Evolutionary conservation across 2,329 filamentous ascomycete species (phyloP), one percentile per base, ranked within the genome.

Genomic region (Colletotrichum somersetense): DNA sequence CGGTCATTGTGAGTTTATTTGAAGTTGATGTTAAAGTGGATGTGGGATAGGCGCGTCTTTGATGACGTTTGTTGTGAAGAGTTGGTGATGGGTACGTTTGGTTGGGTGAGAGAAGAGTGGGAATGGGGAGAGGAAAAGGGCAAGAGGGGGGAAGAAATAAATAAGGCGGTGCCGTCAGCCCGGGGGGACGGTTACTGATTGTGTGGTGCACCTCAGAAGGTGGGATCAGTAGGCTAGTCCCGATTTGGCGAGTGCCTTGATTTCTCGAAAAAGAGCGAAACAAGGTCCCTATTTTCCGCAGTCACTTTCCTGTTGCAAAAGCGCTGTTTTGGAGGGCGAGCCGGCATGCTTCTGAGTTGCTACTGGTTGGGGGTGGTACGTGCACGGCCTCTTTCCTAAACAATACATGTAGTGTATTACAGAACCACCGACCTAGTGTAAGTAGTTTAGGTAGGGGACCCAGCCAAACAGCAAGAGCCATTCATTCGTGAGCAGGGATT

Each of bases 1-100:
- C 90, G 91, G 90, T 91, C 90, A 92, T 92, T 74, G 84, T 91
- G 78, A 77, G 77, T 74, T 79, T 76, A 74, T 76, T 78, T 73
- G 76, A 77, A 80, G 80, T 78, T 75, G 76, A 80, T 79, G 75
- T n/a, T 69, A 61, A 35, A 53, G 56, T 73, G 70, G 66, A 71
- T 66, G 48, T 42, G 35, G 35, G 61, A 33, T 57, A 18, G 63
- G 62, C 68, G 58, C 74, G 56, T 75, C 73, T 75, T 79, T 57
- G 62, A 72, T 75, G 77, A 74, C 71, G 76, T 66, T 68, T 67
- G 76, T 75, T 75, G 46, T 58, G 35, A 53, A 42, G 23, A 52
- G 5, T 2, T 56, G 38, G 26, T 66, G 59, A 63, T 68, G 58
- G 59, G 59, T 48, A 66, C 53, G 52, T n/a, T 38, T 42, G 38